Evolutionary conservation across 1,284 basidiomycete species (phyloP).

Genomic region (Cronartium quercuum): DNA sequence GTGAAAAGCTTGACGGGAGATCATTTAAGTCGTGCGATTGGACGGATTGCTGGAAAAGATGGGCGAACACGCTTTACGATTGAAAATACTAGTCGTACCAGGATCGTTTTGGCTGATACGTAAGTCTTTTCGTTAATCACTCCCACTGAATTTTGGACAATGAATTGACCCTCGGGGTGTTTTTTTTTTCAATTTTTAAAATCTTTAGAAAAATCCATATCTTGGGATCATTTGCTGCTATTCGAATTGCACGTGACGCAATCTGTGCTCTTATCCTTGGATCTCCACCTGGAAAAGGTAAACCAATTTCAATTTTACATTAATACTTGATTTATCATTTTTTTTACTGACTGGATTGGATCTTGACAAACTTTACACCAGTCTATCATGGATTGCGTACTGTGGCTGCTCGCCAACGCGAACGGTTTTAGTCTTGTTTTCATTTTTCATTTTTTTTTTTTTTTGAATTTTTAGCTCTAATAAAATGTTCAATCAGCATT

Average conservation of each 20-base stretch:
- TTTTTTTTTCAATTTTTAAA: neutral
- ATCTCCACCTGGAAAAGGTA: slow-evolving; percentile 36
- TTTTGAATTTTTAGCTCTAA: too few relatives aligned
- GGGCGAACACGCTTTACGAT: slow-evolving; percentile 31
- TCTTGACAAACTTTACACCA: neutral
- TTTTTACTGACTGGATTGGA: neutral
- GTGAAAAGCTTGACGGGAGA: slow-evolving; percentile 30
- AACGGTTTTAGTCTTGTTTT: slow-evolving; percentile 23
- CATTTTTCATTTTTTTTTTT: too few relatives aligned
- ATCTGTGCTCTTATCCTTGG: slow-evolving; percentile 32
- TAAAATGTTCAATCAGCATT: too few relatives aligned
- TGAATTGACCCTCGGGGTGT: neutral
- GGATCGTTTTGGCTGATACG: slow-evolving; percentile 35
- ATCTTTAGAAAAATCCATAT: slow-evolving; percentile 25
- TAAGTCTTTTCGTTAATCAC: neutral
- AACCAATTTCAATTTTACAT: neutral
- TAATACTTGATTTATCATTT: neutral
- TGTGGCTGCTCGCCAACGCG: slow-evolving; percentile 34
- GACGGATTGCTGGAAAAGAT: slow-evolving; percentile 37
- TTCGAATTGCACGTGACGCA: slow-evolving; percentile 27
- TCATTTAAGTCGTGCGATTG: slow-evolving; percentile 38
- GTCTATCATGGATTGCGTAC: slow-evolving; percentile 33
- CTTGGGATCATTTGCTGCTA: slow-evolving; percentile 24
- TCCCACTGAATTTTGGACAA: neutral
- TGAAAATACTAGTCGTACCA: slow-evolving; percentile 37